These are phyloP conservation scores for Pichia sp. DNA, from an alignment of 1,139 yeast genomes.

Conservation along the genomic window DNA sequence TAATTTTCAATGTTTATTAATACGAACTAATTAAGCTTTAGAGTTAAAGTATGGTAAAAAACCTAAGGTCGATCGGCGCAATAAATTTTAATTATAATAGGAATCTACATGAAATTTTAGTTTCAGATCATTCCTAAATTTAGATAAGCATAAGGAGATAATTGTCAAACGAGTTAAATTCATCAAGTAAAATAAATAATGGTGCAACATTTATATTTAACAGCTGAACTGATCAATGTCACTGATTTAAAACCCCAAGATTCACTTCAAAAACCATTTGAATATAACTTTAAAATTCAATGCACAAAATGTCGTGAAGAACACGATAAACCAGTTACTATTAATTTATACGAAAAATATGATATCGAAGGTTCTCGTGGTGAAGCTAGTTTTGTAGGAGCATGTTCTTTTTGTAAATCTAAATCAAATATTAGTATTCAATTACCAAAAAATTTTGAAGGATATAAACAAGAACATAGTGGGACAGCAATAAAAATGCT, in stretches of 20 bases:
- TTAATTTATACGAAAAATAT: slow-evolving; percentile 55
- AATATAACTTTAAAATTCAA: slow-evolving; percentile 63
- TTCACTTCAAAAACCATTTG: slow-evolving; percentile 54
- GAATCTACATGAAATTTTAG: no score
- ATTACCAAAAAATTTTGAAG: slow-evolving; percentile 20
- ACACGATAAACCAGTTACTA: slow-evolving; percentile 68
- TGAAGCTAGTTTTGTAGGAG: slow-evolving; percentile 76
- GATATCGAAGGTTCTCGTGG: slow-evolving; percentile 72
- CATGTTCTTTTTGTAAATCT: slow-evolving; percentile 54
- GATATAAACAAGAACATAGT: slow-evolving; percentile 32
- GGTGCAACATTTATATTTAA: slow-evolving; percentile 36
- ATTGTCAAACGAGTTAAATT: neutral
- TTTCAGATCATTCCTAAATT: no score
- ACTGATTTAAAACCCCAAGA: slow-evolving; percentile 64
- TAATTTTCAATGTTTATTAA: no score
- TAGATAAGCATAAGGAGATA: neutral
- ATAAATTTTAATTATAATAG: no score
- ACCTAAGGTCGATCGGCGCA: no score
- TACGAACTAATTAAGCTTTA: no score
- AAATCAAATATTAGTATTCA: slow-evolving; percentile 21
- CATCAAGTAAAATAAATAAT: slow-evolving; percentile 3
- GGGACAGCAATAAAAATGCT: slow-evolving; percentile 42
- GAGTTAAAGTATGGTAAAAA: no score
- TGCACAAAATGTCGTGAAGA: slow-evolving; percentile 78
- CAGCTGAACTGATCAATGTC: slow-evolving; percentile 59